Evolutionary conservation across 2,329 filamentous ascomycete genomes (phyloP).

Genomic region (Talaromyces sp.): DNA sequence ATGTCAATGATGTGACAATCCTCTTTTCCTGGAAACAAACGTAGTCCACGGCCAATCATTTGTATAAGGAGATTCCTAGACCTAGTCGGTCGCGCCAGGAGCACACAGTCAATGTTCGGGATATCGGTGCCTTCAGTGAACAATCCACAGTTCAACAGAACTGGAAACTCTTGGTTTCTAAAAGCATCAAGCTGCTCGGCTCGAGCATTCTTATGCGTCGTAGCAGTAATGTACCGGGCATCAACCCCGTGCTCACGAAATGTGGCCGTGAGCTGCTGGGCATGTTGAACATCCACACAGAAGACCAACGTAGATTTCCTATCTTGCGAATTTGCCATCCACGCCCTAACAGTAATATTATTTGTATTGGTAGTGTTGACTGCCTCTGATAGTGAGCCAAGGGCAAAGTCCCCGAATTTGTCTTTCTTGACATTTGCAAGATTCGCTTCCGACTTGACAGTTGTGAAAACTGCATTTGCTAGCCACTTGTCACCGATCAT

Average conservation of each 20-base stretch:
- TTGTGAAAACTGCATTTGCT: slow-evolving; percentile 89
- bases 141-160: slow-evolving; percentile 91
- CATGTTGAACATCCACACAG: slow-evolving; percentile 87
- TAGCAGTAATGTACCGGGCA: slow-evolving; percentile 82
- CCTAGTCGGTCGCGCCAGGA: slow-evolving; percentile 83
- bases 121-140: slow-evolving; percentile 98
- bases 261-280: slow-evolving; percentile 69
- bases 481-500: slow-evolving; percentile 92
- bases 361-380: slow-evolving; percentile 85
- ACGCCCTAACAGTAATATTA: slow-evolving; percentile 80
- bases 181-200: slow-evolving; percentile 75
- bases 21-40: slow-evolving; percentile 75
- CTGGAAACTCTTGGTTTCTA: slow-evolving; percentile 73
- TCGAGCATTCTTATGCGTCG: slow-evolving; percentile 71
- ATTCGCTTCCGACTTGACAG: slow-evolving; percentile 80
- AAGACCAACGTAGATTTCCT: slow-evolving; percentile 90
- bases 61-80: slow-evolving; percentile 93
- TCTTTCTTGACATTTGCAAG: slow-evolving; percentile 69
- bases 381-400: slow-evolving; percentile 73
- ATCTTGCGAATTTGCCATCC: slow-evolving; percentile 73
- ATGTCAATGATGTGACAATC: slow-evolving; percentile 97
- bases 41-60: slow-evolving; percentile 96
- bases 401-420: slow-evolving; percentile 75
- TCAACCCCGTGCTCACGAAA: slow-evolving; percentile 81
- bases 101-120: slow-evolving; percentile 91